Evolutionary conservation across 495 filamentous ascomycete genomes (phyloP), one percentile per base, ranked within the genome.

Genomic region (Hypoxylon perforatum): DNA sequence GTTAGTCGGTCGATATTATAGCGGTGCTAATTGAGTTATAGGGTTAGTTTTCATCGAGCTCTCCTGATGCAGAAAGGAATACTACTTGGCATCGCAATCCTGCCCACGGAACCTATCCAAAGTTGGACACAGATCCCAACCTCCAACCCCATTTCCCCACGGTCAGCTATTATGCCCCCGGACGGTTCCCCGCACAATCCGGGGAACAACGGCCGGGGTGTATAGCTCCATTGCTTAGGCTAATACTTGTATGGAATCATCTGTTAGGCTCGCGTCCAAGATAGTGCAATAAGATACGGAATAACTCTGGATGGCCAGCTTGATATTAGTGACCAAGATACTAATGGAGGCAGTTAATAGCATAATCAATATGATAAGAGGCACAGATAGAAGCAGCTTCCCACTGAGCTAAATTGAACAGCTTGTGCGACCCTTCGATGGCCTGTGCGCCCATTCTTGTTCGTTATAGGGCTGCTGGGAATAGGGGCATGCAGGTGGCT

Each of bases 121-220:
- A 51, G 22, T 44, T 21, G 10, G 44, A 51, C 15, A 28, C 47
- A 11, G 30, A 0, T 21, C 35, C 36, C 15, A 44, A 50, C 19
- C 38, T 33, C 21, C 22, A 49, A 51, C n/a, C 15, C 39, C 17
- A 44, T 51, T 38, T 19, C 52, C 51, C 52, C 57, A 47, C 51
- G 42, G 19, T 19, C 36, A 21, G 21, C 35, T 23, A 35, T 18
- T 55, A 9, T 12, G n/a, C 41, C 56, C 42, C 49, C 19, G 18
- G 45, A 44, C 3, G 36, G 15, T 48, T 53, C 64, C 64, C 58
- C 64, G 64, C 58, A 67, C 54, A 21, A 48, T 23, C 57, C 14
- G 30, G 41, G 38, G 46, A 51, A n/a, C 0, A 53, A 44, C 8
- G 21, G 15, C 52, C 35, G 47, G 57, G 58, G 52, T 67, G 39